A percentile compares a stretch with the other conserved stretches of the same genome.
phyloP scores from a whole-genome alignment of 2,329 filamentous ascomycete species.

The Colletotrichum ledebouriae region DNA sequence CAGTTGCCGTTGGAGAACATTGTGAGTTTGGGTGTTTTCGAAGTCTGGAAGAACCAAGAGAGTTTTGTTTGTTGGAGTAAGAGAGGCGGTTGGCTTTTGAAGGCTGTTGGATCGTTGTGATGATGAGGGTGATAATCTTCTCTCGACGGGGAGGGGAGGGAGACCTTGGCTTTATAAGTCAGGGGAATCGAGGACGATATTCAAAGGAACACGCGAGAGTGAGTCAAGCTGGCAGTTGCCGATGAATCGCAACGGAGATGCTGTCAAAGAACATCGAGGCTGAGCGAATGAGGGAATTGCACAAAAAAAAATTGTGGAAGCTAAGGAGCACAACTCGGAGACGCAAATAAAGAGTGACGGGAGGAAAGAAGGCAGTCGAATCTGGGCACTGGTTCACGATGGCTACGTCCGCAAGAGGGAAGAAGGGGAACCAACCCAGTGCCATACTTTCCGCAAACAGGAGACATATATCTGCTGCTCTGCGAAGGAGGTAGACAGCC shows the following conservation, averaged over 20 bases:
- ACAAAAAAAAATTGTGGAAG: background rate
- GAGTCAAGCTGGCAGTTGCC: slow-evolving; percentile 2
- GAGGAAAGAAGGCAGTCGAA: slow-evolving; percentile 7
- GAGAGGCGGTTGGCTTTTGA: background rate
- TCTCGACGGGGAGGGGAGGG: slow-evolving; percentile 10
- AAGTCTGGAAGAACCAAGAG: slow-evolving; percentile 5
- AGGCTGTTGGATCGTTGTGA: slow-evolving; percentile 13
- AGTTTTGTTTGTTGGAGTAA: slow-evolving; percentile 14
- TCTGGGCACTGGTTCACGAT: slow-evolving; percentile 13
- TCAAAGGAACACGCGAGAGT: slow-evolving; percentile 26
- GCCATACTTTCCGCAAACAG: slow-evolving; percentile 29
- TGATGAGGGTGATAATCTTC: slow-evolving; percentile 5
- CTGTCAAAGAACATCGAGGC: slow-evolving; percentile 19
- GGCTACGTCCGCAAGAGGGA: slow-evolving; percentile 33
- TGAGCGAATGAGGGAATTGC: background rate
- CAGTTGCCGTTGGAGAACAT: slow-evolving; percentile 39
- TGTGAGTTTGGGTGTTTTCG: slow-evolving; percentile 22
- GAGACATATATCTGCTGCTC: background rate
- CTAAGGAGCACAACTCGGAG: background rate
- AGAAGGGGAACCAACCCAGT: background rate
- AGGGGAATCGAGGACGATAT: slow-evolving; percentile 5
- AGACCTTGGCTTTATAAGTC: slow-evolving; percentile 34
- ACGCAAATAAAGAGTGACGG: background rate
- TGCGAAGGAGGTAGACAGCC: too few species aligned
- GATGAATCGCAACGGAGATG: slow-evolving; percentile 17